A percentile compares a stretch with the other conserved stretches of the same genome.
Evolutionary conservation across 177 flowering plant genomes (phyloP).

Genomic region (Vitis hybrid): DNA sequence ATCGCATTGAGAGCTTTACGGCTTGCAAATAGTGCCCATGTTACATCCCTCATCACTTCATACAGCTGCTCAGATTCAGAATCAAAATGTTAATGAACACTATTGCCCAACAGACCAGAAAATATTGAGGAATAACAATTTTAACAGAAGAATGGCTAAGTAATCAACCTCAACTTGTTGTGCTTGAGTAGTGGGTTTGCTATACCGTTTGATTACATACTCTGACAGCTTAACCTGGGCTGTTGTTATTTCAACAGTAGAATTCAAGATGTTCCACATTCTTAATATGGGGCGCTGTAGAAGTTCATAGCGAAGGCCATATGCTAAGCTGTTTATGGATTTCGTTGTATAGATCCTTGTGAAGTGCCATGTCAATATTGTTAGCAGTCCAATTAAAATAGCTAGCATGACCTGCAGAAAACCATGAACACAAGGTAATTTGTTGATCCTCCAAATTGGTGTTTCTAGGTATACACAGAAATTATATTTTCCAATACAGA

Average conservation of each 20-base stretch:
- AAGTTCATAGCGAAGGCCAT: conserved; percentile 81
- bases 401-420: conserved; percentile 93
- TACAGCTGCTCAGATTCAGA: conserved; percentile 56
- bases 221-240: conserved; percentile 94
- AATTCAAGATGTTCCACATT: conserved; percentile 94
- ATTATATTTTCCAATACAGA: neutral
- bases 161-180: conserved; percentile 70
- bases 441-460: neutral
- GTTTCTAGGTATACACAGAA: neutral
- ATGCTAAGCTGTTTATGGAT: conserved; percentile 81
- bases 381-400: conserved; percentile 85
- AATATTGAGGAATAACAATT: neutral
- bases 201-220: conserved; percentile 64
- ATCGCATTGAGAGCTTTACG: conserved; percentile 86
- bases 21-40: conserved; percentile 94
- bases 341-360: conserved; percentile 73
- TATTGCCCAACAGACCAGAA: neutral
- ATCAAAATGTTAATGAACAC: neutral
- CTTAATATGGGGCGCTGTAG: conserved; percentile 88
- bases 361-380: conserved; percentile 93
- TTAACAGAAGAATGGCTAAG: conserved; percentile 2
- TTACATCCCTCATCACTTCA: conserved; percentile 74
- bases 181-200: conserved; percentile 58
- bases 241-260: conserved; percentile 81
- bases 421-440: neutral